Base-by-base conservation (phyloP, 1,139 yeast species). In the Suhomyces bribrorum region DNA sequence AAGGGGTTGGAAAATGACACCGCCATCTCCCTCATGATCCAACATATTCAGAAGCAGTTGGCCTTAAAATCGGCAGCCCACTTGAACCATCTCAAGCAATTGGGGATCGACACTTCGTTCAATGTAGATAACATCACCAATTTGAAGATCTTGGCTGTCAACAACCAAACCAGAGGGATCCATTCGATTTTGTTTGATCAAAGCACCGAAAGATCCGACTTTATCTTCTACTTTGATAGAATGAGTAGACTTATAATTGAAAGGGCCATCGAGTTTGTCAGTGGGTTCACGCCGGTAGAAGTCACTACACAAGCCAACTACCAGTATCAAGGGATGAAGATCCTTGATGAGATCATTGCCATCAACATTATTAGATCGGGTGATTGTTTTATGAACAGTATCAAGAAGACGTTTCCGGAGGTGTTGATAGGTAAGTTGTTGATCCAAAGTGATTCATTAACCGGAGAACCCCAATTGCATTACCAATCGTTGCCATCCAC, bases 401-500 rank as follows among this genome's bases (percentile, higher is more conserved):
- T 90, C 36, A 77, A 86, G 45, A 81, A 79, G 49, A 79, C 92
- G 0, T 71, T 88, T 25, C 94, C 96, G 0, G 88, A 83, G 37
- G 79, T 87, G 15, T 74, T 81, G 11, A 71, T 88, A 31, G 97
- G 98, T 1, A 86, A 89, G 54, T 60, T 92, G 29, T 66, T 92
- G 37, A 88, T 92, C 52, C 96, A 90, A 60, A 83, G 95, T 7
- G 96, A 89, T 57, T 73, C 94, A 0, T 64, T 73, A 27, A 88
- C 97, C 0, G 97, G 97, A 6, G 97, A 92, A 60, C 97, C 97
- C 0, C 92, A 86, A 54, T 67, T 92, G 42, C 97, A 89, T 59
- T 81, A 83, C 20, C 83, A 85, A 49, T 75, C 80, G 20, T 63
- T 92, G 29, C 77, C 77, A 1, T 82, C 86, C 1, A 57, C 61